A percentile compares a stretch with the other conserved stretches of the same genome.
Evolutionary conservation across 2,329 filamentous ascomycete genomes (phyloP).

Genomic region (Septoria petroselini): DNA sequence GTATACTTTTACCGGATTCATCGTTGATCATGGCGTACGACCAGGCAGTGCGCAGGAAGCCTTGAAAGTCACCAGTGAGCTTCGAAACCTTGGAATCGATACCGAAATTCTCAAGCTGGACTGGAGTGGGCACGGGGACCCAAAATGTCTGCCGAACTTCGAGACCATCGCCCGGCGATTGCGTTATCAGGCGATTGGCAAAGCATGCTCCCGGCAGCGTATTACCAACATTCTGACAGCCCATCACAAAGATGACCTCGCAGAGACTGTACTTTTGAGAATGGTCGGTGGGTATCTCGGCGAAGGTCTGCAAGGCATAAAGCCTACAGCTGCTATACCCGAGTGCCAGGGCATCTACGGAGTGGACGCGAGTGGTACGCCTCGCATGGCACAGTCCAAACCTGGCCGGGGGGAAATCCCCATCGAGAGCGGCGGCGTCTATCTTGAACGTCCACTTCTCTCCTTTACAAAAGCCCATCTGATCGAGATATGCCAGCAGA

Average conservation of each 20-base stretch:
- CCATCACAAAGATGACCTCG: constrained; percentile 87
- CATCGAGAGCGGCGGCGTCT: constrained; percentile 53
- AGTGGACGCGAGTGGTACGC: constrained; percentile 51
- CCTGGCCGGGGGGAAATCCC: not conserved
- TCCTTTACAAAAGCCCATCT: constrained; percentile 69
- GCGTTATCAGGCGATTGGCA: constrained; percentile 70
- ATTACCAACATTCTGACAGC: constrained; percentile 68
- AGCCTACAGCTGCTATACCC: constrained; percentile 56
- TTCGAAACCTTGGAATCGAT: constrained; percentile 27
- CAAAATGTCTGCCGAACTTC: constrained; percentile 58
- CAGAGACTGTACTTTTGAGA: constrained; percentile 83
- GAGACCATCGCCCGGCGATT: constrained; percentile 72
- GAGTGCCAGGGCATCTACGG: constrained; percentile 76
- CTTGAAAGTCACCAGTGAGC: constrained; percentile 44
- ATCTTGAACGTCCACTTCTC: constrained; percentile 67
- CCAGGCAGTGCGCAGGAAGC: constrained; percentile 56
- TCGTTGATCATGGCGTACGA: constrained; percentile 62
- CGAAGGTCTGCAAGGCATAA: constrained; percentile 56
- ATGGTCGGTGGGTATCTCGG: constrained; percentile 64
- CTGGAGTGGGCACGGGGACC: constrained; percentile 40
- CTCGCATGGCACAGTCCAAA: not conserved
- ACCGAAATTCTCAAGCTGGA: constrained; percentile 37
- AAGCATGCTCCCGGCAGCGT: constrained; percentile 51
- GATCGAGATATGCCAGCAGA: constrained; percentile 69
- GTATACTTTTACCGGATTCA: constrained; percentile 51